A percentile compares a stretch with the other conserved stretches of the same genome.
Evolutionary conservation across 257 asterid genomes (phyloP).

Genomic region (Lavandula angustifolia): DNA sequence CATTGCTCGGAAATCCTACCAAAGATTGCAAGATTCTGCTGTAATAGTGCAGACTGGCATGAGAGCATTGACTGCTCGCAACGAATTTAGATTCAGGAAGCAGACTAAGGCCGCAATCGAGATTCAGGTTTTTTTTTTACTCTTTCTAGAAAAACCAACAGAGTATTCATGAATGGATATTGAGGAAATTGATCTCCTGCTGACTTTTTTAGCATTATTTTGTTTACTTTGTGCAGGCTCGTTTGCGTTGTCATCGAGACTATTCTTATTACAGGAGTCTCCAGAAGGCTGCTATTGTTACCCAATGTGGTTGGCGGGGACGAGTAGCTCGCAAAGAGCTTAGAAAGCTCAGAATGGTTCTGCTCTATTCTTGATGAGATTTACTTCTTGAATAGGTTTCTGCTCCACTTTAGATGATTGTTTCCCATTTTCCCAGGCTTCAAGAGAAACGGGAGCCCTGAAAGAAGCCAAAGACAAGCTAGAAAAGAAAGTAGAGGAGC

Average conservation of each 20-base stretch:
- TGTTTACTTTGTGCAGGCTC: constrained; percentile 62
- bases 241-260: constrained; percentile 63
- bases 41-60: constrained; percentile 81
- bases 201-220: constrained; percentile 25
- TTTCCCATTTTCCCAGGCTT: constrained; percentile 56
- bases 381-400: constrained; percentile 26
- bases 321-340: constrained; percentile 95
- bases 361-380: constrained; percentile 30
- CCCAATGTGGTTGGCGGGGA: constrained; percentile 96
- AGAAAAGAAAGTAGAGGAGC: constrained; percentile 99
- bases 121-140: constrained; percentile 67
- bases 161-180: constrained; percentile 24
- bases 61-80: constrained; percentile 88
- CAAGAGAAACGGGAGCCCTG: constrained; percentile 97
- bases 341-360: constrained; percentile 85
- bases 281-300: constrained; percentile 75
- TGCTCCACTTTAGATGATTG: constrained; percentile 20
- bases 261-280: constrained; percentile 73
- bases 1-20: constrained; percentile 64
- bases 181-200: constrained; percentile 25
- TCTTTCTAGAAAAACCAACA: constrained; percentile 24
- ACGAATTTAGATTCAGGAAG: constrained; percentile 78
- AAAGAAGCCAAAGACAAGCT: constrained; percentile 95
- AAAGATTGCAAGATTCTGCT: constrained; percentile 57
- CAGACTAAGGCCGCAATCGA: constrained; percentile 86